Percentiles rank a stretch among this genome's conserved stretches.
Evolutionary conservation across 805 yeast genomes (phyloP).

Genomic region (Zygotorulaspora florentina): DNA sequence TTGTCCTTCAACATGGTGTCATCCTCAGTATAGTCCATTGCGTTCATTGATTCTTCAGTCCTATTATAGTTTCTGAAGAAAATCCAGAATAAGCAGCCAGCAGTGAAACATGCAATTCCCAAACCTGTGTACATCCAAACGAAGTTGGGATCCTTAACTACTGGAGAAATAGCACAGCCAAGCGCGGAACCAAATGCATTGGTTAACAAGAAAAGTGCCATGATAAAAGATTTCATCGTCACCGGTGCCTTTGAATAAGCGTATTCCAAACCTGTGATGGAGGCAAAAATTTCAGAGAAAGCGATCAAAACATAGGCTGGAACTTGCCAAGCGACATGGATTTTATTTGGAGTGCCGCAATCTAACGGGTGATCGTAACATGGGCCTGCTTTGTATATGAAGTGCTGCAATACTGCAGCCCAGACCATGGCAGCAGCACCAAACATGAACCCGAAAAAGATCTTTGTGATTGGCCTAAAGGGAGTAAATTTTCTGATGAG

Average conservation of each 20-base stretch:
- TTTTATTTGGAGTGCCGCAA: slow-evolving; percentile 41
- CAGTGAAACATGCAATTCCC: slow-evolving; percentile 52
- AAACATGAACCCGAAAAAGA: slow-evolving; percentile 63
- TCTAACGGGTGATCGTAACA: slow-evolving; percentile 60
- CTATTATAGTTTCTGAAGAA: slow-evolving; percentile 51
- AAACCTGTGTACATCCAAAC: slow-evolving; percentile 66
- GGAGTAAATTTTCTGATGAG: slow-evolving; percentile 44
- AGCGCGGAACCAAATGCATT: slow-evolving; percentile 75
- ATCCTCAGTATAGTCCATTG: slow-evolving; percentile 39
- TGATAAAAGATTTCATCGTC: slow-evolving; percentile 41
- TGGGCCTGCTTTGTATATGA: slow-evolving; percentile 66
- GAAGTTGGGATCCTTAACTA: slow-evolving; percentile 63
- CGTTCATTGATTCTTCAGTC: slow-evolving; percentile 55
- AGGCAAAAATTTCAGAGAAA: slow-evolving; percentile 71
- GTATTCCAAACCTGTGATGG: slow-evolving; percentile 77
- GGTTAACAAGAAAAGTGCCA: slow-evolving; percentile 59
- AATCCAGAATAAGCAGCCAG: slow-evolving; percentile 61
- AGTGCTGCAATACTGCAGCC: slow-evolving; percentile 71
- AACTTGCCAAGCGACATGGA: slow-evolving; percentile 66
- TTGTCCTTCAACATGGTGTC: slow-evolving; percentile 6
- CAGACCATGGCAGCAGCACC: slow-evolving; percentile 65
- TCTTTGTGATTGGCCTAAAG: slow-evolving; percentile 70
- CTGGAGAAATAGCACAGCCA: slow-evolving; percentile 67
- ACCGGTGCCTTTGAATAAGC: slow-evolving; percentile 82
- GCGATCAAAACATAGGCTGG: slow-evolving; percentile 68